Base-by-base conservation (phyloP, 2,329 filamentous ascomycete species). In the Trichoderma atroviride region DNA sequence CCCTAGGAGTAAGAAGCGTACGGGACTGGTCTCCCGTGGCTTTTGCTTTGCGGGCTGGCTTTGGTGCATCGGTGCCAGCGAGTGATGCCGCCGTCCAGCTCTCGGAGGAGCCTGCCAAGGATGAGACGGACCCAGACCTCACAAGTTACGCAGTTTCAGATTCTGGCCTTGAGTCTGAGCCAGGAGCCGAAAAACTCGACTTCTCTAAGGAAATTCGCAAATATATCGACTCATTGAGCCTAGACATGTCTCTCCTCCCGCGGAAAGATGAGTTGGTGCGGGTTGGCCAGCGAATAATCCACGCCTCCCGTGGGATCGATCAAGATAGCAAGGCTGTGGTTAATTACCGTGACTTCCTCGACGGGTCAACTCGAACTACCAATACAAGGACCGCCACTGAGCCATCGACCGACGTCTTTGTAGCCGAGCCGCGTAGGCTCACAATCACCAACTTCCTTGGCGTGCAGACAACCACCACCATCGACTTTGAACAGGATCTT, bases 361-460 rank as follows among this genome's bases (percentile, higher is more conserved):
- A 71, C 5, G 43, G 13, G 1, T 71, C 64, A 67, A 24, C 31
- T 57, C 69, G 68, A 61, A 43, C 11, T 47, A 9, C 66, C 4
- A 40, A 69, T 1, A 67, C 70, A 37, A 73, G 53, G 7, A 56
- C 40, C 14, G 31, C 69, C 10, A 69, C 62, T 4, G 55, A 60
- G 3, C n/a, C 62, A 2, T 74, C 58, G 2, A 68, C 47, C 4
- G 43, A 71, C 4, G 57, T 70, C 35, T 74, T 74, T 29, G 68
- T 71, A 22, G 73, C 73, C 4, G 71, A 72, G 40, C 73, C 72
- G 11, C 59, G 52, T 0, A 71, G 3, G 1, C 70, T 74, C n/a
- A 73, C 60, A 43, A 70, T 74, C 16, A 73, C 71, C 31, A 74
- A 74, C 57, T 74, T 74, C 24, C 72, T 74, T 5, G 61, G 73